Evolutionary conservation across 139 green algal genomes (phyloP), one percentile per base, ranked within the genome.

Genomic region (Micractinium conductrix): DNA sequence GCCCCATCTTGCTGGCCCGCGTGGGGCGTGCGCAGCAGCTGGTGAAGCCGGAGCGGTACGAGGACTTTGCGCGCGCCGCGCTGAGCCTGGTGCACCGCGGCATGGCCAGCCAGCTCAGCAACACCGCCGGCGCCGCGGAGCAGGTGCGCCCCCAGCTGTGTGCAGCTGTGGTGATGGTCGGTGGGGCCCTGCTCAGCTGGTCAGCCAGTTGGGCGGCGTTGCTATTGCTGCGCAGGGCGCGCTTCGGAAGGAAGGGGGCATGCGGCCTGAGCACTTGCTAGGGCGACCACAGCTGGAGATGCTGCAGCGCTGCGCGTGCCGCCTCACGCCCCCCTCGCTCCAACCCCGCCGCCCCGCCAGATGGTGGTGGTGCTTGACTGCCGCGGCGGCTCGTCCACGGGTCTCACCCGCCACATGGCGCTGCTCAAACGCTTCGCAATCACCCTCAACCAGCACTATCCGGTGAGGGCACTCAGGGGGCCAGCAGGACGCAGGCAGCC

Each of bases 1-100:
- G 70, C 33, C 89, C 89, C n/a, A 78, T 92, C 40, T 69, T 92
- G 30, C 71, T 92, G 28, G 78, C 91, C 17, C 63, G 85, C 12
- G 38, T 91, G 30, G 85, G 85, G 4, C 71, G 87, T 37, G 85
- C 88, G 26, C 84, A 87, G 67, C 75, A 92, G 55, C 81, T 90
- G 78, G 63, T 83, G 5, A 83, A 83, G 68, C 45, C 71, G 1
- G 60, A 79, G 43, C 78, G 74, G 16, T 78, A 78, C 19, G 55
- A 84, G 26, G 63, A 82, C 33, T 85, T 89, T 19, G 53, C 69
- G 4, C 33, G 73, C 22, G 88, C 69, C 2, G 58, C 92, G 24
- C 50, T 88, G 19, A 78, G 85, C 3, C 87, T 89, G 78, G 88
- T 90, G 53, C 70, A 81, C 38, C 60, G 60, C 7, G 75, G 75